Percentiles rank a stretch among this genome's conserved stretches.
phyloP scores from a whole-genome alignment of 2,329 filamentous ascomycete genomes.

The Monosporascus sp. region DNA sequence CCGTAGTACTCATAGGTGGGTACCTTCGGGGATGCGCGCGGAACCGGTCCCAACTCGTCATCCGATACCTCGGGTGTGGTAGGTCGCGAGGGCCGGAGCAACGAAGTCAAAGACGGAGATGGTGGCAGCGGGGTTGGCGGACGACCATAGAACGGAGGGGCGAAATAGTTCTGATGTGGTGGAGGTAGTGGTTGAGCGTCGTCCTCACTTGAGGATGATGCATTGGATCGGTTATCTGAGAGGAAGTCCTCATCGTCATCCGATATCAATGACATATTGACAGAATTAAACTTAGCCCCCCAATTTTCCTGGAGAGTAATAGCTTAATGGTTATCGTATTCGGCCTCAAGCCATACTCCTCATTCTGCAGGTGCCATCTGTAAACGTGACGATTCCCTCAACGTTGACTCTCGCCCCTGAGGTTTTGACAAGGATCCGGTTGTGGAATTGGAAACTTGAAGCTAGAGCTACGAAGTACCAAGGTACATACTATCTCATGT shows the following conservation, averaged over 20 bases:
- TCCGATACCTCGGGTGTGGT: conserved; percentile 91
- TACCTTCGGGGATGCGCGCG: conserved; percentile 83
- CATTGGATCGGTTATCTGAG: conserved; percentile 23
- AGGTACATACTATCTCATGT: too few species aligned
- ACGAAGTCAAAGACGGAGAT: conserved; percentile 84
- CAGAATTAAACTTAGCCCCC: not conserved
- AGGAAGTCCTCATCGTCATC: conserved; percentile 20
- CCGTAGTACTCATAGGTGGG: conserved; percentile 99
- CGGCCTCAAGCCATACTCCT: too few species aligned
- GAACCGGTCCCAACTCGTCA: conserved; percentile 73
- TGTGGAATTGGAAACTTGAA: too few species aligned
- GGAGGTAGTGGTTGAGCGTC: conserved; percentile 36
- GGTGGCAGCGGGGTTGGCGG: conserved; percentile 93
- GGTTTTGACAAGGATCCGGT: too few species aligned
- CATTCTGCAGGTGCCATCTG: too few species aligned
- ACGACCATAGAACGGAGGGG: conserved; percentile 91
- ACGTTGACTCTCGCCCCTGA: too few species aligned
- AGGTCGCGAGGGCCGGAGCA: conserved; percentile 84
- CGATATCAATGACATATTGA: conserved; percentile 19
- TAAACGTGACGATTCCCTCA: too few species aligned
- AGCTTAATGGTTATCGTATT: too few species aligned
- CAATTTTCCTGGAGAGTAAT: too few species aligned
- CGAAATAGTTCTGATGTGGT: conserved; percentile 51
- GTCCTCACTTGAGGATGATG: conserved; percentile 24
- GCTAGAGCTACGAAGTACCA: not conserved